phyloP scores from a whole-genome alignment of 768 basidiomycete species.

The Boletales sp. region DNA sequence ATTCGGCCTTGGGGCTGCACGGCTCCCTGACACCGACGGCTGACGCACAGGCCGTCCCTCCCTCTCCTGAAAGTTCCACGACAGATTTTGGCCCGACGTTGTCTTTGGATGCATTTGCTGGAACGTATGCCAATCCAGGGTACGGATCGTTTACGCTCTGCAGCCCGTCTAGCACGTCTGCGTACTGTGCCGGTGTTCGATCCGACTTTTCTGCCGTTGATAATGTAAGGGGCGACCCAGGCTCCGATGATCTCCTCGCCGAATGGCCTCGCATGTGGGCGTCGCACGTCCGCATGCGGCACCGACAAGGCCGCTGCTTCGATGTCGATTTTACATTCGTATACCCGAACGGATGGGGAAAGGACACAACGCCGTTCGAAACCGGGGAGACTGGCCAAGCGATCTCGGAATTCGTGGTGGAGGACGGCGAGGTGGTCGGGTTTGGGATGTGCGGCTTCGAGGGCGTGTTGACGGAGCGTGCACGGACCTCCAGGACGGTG shows the following conservation, averaged over 20 bases:
- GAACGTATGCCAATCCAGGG: conserved; percentile 36
- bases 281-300: conserved; percentile 35
- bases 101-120: conserved; percentile 29
- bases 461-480: conserved; percentile 16
- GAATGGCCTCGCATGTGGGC: conserved; percentile 35
- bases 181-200: conserved; percentile 23
- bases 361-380: conserved; percentile 32
- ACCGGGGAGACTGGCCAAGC: conserved; percentile 6
- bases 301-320: conserved; percentile 19
- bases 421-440: conserved; percentile 28
- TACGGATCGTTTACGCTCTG: conserved; percentile 40
- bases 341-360: conserved; percentile 39
- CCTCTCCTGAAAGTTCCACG: neutral
- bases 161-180: conserved; percentile 19
- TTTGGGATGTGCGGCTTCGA: conserved; percentile 24
- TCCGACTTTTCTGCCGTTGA: conserved; percentile 29
- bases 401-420: conserved; percentile 19
- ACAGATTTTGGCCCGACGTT: neutral
- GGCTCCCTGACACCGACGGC: neutral
- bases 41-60: neutral
- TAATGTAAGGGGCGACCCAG: neutral
- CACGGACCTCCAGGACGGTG: conserved; percentile 16
- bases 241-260: conserved; percentile 24
- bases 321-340: conserved; percentile 21
- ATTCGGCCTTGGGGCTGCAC: conserved; percentile 17